Conservation (phyloP, 2,329 filamentous ascomycete genomes). For the Dothidotthia symphoricarpi region DNA sequence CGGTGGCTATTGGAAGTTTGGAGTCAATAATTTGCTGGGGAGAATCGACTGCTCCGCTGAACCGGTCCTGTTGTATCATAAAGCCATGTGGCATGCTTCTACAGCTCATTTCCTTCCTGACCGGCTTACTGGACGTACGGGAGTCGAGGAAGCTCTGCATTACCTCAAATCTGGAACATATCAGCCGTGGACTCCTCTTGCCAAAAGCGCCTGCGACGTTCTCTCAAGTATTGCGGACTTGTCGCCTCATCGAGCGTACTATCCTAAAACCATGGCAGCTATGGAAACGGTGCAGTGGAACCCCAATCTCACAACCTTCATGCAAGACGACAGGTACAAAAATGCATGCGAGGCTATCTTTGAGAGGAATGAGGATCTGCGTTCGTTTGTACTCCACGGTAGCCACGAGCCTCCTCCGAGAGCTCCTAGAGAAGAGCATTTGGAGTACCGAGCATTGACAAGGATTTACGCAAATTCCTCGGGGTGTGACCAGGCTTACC, state of each 20-base stretch:
- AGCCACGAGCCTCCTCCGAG: too few species aligned
- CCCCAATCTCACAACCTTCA: conserved; percentile 14
- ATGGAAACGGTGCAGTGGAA: conserved; percentile 39
- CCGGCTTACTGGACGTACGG: conserved; percentile 57
- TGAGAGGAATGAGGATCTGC: conserved; percentile 10
- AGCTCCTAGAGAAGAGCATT: conserved; percentile 9
- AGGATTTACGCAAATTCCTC: not conserved
- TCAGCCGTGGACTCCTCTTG: conserved; percentile 39
- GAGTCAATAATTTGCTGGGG: conserved; percentile 55
- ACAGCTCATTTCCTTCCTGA: conserved; percentile 61
- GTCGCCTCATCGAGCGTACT: conserved; percentile 38
- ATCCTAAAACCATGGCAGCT: conserved; percentile 21
- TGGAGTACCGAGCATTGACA: conserved; percentile 17
- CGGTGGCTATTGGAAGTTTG: conserved; percentile 51
- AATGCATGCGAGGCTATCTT: conserved; percentile 14
- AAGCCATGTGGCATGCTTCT: conserved; percentile 59
- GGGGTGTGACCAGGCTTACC: conserved; percentile 9
- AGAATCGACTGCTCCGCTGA: conserved; percentile 59
- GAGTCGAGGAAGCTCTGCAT: conserved; percentile 59
- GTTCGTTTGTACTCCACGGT: too few species aligned
- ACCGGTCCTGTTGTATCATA: conserved; percentile 54
- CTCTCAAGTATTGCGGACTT: conserved; percentile 34
- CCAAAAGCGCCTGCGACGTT: not conserved
- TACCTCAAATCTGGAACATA: conserved; percentile 52
- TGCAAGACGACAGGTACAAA: conserved; percentile 36